phyloP scores from a whole-genome alignment of 441 rosid species.

The Manihot esculenta region DNA sequence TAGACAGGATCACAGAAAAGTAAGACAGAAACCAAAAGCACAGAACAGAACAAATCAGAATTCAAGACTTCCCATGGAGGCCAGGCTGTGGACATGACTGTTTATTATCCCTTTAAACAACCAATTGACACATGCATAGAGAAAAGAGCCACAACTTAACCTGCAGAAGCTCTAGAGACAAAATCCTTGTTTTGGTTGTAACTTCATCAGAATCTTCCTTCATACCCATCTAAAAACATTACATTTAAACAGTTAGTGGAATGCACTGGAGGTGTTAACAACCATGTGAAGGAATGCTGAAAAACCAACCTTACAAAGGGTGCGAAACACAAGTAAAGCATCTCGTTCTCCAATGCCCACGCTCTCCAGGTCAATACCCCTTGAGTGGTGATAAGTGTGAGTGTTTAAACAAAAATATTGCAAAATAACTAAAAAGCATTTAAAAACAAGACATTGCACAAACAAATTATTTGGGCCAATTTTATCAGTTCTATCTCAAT shows the following conservation, averaged over 20 bases:
- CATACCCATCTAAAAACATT: slow-evolving; percentile 86
- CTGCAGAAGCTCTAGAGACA: slow-evolving; percentile 99
- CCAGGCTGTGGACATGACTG: background rate
- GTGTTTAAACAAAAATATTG: slow-evolving; percentile 6
- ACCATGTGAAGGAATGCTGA: slow-evolving; percentile 18
- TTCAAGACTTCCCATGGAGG: background rate
- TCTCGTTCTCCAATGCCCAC: slow-evolving; percentile 94
- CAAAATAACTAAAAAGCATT: slow-evolving; percentile 15
- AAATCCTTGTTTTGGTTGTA: slow-evolving; percentile 83
- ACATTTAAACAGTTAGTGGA: slow-evolving; percentile 22
- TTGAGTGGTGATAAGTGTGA: slow-evolving; percentile 29
- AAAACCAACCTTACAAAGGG: slow-evolving; percentile 95
- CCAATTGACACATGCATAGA: slow-evolving; percentile 19
- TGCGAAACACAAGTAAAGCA: slow-evolving; percentile 93
- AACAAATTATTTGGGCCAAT: too few species aligned
- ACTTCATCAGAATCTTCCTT: slow-evolving; percentile 98
- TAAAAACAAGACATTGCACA: too few species aligned
- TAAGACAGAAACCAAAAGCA: background rate
- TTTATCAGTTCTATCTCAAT: background rate
- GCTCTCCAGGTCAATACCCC: slow-evolving; percentile 96
- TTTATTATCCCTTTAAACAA: slow-evolving; percentile 22
- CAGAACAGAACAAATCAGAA: background rate
- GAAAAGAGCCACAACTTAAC: slow-evolving; percentile 37
- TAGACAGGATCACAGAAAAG: slow-evolving; percentile 6
- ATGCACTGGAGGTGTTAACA: slow-evolving; percentile 25